phyloP scores from a whole-genome alignment of 2,329 filamentous ascomycete species.

The Apiospora arundinis region DNA sequence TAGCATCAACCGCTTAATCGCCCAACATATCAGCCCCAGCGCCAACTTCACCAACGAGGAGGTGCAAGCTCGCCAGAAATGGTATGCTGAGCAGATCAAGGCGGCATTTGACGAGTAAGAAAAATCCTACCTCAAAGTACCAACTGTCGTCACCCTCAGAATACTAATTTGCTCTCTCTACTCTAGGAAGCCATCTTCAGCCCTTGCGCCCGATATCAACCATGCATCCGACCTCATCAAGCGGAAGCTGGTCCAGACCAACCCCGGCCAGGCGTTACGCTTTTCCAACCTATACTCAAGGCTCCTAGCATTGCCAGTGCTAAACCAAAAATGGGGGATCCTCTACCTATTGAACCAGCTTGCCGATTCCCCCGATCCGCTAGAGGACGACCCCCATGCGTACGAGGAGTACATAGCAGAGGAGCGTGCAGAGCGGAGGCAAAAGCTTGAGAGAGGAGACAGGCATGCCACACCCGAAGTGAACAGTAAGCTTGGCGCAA shows the following conservation, averaged over 20 bases:
- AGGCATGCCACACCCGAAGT: conserved; percentile 31
- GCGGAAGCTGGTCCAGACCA: conserved; percentile 80
- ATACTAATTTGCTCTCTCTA: not conserved
- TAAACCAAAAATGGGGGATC: conserved; percentile 97
- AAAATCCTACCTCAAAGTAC: too few relatives aligned
- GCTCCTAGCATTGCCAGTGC: conserved; percentile 86
- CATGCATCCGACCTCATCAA: conserved; percentile 94
- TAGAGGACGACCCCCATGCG: conserved; percentile 49
- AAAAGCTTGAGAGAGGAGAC: conserved; percentile 30
- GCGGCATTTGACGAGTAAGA: conserved; percentile 23
- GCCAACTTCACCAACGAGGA: conserved; percentile 70
- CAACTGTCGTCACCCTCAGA: not conserved
- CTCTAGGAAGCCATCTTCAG: conserved; percentile 55
- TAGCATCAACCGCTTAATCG: conserved; percentile 80
- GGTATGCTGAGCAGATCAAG: conserved; percentile 28
- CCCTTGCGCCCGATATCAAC: conserved; percentile 76
- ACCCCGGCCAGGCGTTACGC: conserved; percentile 77
- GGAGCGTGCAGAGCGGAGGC: conserved; percentile 32
- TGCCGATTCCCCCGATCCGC: conserved; percentile 69
- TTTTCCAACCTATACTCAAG: conserved; percentile 93
- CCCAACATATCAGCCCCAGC: conserved; percentile 72
- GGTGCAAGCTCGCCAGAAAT: conserved; percentile 51
- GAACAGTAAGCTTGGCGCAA: conserved; percentile 20
- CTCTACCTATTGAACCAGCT: conserved; percentile 88
- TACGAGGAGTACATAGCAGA: conserved; percentile 41